A percentile compares a stretch with the other conserved stretches of the same genome.
Evolutionary conservation across 192 early-diverging fungal species (phyloP).

Genomic region (Thamnidium elegans): DNA sequence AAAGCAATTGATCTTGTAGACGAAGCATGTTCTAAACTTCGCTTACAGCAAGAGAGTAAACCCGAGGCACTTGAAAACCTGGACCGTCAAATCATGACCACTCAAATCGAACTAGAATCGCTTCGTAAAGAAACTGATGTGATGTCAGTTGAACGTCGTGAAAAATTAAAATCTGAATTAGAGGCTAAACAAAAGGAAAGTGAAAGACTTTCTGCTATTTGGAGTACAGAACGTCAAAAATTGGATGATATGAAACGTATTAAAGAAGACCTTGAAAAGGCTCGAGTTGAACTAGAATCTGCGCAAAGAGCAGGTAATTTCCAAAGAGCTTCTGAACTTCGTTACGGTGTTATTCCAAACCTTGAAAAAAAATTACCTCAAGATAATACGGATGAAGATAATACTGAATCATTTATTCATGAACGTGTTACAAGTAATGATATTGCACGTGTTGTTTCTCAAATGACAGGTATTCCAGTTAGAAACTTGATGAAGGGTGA

Average conservation of each 20-base stretch:
- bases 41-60: conserved; percentile 76
- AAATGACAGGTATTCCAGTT: conserved; percentile 81
- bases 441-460: conserved; percentile 70
- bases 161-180: conserved; percentile 57
- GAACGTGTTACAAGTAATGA: conserved; percentile 78
- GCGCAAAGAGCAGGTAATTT: conserved; percentile 75
- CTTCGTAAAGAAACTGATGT: conserved; percentile 76
- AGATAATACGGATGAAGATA: conserved; percentile 33
- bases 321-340: conserved; percentile 68
- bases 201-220: conserved; percentile 52
- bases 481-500: conserved; percentile 67
- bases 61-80: conserved; percentile 73
- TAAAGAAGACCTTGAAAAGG: conserved; percentile 70
- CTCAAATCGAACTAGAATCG: conserved; percentile 78
- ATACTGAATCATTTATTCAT: conserved; percentile 63
- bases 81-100: conserved; percentile 71
- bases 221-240: conserved; percentile 65
- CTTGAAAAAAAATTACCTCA: conserved; percentile 65
- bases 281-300: conserved; percentile 69
- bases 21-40: conserved; percentile 75
- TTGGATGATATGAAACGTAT: conserved; percentile 65
- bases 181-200: conserved; percentile 58
- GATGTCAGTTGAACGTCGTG: conserved; percentile 62
- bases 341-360: conserved; percentile 74
- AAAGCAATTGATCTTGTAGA: conserved; percentile 83